Conservation (phyloP, 2,329 filamentous ascomycete species). For the Teratosphaeria zuluensis region DNA sequence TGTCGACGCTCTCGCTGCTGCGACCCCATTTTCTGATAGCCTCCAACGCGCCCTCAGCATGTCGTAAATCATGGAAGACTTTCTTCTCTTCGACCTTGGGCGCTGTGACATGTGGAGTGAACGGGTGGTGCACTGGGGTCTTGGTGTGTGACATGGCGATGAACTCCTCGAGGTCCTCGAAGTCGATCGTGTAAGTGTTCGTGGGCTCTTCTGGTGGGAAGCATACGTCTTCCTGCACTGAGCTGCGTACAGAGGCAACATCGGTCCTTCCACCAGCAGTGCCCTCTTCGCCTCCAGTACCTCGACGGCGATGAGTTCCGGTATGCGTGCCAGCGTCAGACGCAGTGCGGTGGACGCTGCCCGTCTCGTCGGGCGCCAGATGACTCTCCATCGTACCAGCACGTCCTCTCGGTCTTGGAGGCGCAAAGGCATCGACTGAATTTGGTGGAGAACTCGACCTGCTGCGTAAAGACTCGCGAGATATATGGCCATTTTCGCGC, state of each 20-base stretch:
- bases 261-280: slow-evolving; percentile 50
- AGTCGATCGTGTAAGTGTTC: slow-evolving; percentile 76
- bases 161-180: slow-evolving; percentile 88
- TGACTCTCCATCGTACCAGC: slow-evolving; percentile 56
- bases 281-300: slow-evolving; percentile 51
- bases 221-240: slow-evolving; percentile 79
- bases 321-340: slow-evolving; percentile 42
- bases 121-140: slow-evolving; percentile 35
- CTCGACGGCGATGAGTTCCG: slow-evolving; percentile 52
- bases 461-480: slow-evolving; percentile 36
- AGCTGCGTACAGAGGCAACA: slow-evolving; percentile 54
- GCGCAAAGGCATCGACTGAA: slow-evolving; percentile 94
- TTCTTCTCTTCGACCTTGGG: slow-evolving; percentile 27
- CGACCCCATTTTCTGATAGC: slow-evolving; percentile 16
- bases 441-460: slow-evolving; percentile 82
- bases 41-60: slow-evolving; percentile 10
- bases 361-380: slow-evolving; percentile 44
- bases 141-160: slow-evolving; percentile 51
- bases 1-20: slow-evolving; percentile 25
- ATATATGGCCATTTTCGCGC: slow-evolving; percentile 9
- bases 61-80: slow-evolving; percentile 54
- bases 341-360: slow-evolving; percentile 57
- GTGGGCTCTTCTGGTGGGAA: slow-evolving; percentile 74
- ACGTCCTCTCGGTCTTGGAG: slow-evolving; percentile 75
- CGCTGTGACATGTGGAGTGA: slow-evolving; percentile 23